Percentiles rank a stretch among this genome's conserved stretches.
Conservation (phyloP, 805 yeast species). For the Teunomyces atbi region DNA sequence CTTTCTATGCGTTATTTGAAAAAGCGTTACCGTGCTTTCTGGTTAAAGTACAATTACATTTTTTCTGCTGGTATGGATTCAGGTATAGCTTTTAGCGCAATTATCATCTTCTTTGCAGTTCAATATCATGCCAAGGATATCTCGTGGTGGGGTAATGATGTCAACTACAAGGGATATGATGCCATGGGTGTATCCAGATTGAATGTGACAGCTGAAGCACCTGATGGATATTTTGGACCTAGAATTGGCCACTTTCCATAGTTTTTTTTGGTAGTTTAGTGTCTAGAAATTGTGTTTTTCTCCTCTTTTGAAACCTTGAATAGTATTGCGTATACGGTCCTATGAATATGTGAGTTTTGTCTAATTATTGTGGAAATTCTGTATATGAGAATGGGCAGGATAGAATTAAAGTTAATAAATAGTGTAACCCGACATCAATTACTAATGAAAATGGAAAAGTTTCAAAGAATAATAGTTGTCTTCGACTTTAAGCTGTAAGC, state of each 20-base stretch:
- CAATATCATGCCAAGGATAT: slow-evolving; percentile 29
- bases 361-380: too few relatives aligned
- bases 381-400: too few relatives aligned
- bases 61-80: slow-evolving; percentile 29
- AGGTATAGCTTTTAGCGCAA: slow-evolving; percentile 34
- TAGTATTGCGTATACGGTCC: too few relatives aligned
- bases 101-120: slow-evolving; percentile 39
- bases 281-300: too few relatives aligned
- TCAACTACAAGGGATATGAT: slow-evolving; percentile 35
- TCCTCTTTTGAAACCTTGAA: too few relatives aligned
- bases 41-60: slow-evolving; percentile 37
- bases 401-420: too few relatives aligned
- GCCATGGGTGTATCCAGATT: slow-evolving; percentile 12
- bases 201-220: slow-evolving; percentile 19
- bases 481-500: too few relatives aligned
- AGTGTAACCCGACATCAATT: too few relatives aligned
- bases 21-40: slow-evolving; percentile 28
- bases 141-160: slow-evolving; percentile 33
- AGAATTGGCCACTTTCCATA: slow-evolving; percentile 26
- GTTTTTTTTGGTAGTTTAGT: not conserved
- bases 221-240: slow-evolving; percentile 38
- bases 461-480: too few relatives aligned
- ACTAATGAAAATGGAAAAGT: too few relatives aligned
- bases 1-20: slow-evolving; percentile 30
- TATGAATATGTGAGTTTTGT: too few relatives aligned